Evolutionary conservation across 345 rosid genomes (phyloP), one percentile per base, ranked within the genome.

Genomic region (Arabidopsis arenosa): DNA sequence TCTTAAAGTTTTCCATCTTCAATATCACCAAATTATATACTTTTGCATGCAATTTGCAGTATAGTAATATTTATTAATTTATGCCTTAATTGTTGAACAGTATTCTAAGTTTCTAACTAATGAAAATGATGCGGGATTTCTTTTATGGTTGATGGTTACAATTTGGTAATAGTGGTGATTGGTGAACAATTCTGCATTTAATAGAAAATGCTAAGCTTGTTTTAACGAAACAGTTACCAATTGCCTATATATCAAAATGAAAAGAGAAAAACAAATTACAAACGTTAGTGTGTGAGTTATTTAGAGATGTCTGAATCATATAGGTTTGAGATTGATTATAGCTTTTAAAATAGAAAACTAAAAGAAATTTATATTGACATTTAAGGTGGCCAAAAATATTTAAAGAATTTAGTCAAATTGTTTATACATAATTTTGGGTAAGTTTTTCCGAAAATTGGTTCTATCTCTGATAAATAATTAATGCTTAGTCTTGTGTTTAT

Each of bases 131-230:
- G 26, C 33, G 23, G 8, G 55, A 7, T 0, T 14, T 55, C 9
- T 37, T 53, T 49, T 15, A 9, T 44, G 26, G 11, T 53, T 30
- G 11, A 44, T 69, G 18, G 55, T 15, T 56, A 5, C 43, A 32
- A 10, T 69, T 69, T 28, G 60, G 54, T 43, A 63, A 68, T 26
- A n/a, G 28, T 30, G 17, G 33, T 41, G 15, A n/a, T n/a, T 30
- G 17, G 33, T 41, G 15, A 48, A 15, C n/a, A 56, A 10, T 40
- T 41, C 15, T 56, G 43, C 30, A 15, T 54, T 33, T 57, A 28
- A 28, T 52, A 4, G 13, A 28, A 21, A 23, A 21, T 51, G 26
- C 5, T 18, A 41, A 28, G 49, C 28, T 39, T 40, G 3, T 53
- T 7, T 11, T 17, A 17, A 7, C 5, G 9, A 48, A 15, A 55